Evolutionary conservation across 192 early-diverging fungal species (phyloP), one percentile per base, ranked within the genome.

Genomic region (Podochytrium sp.): DNA sequence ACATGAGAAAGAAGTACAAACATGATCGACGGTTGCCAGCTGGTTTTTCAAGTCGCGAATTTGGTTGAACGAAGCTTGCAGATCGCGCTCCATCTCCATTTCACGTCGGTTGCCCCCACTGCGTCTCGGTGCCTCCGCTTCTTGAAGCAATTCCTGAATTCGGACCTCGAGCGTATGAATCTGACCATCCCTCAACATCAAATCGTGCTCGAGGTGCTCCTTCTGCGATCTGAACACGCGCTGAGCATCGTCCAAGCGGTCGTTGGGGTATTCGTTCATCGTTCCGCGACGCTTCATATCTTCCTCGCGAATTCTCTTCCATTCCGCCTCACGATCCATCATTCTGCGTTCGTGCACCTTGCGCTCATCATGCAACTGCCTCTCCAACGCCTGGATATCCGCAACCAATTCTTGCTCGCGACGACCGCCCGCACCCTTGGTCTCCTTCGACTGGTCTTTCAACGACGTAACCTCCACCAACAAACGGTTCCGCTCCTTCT

Each of bases 401-500:
- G 65, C 75, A 25, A 58, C 30, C 32, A 75, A 30, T 25, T 67
- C 62, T 53, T 55, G 59, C 30, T 74, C 72, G 12, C 61, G 58
- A 52, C 72, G 58, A 18, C 53, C 56, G 23, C 40, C 12, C 20
- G 40, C 35, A 16, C 56, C 34, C 51, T 63, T 69, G 27, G 53
- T 16, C 25, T 65, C 56, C 33, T 77, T 40, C 2, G 53, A 35
- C 2, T 70, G 63, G 20, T 49, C 38, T 58, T 82, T 79, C 35
- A 78, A 27, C 10, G 38, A 10, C 12, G n/a, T 27, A 18, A 82
- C 39, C 29, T 82, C 81, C 6, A 23, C 39, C 33, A 75, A 10
- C 29, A 82, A 41, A 7, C 75, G 63, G 53, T 82, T 79, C 10
- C 81, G 41, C 70, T 82, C 81, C 29, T 65, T 65, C 57, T 82